Conservation (phyloP, 371 early-diverging fungal species). For the Syncephalastrum contaminatum region DNA sequence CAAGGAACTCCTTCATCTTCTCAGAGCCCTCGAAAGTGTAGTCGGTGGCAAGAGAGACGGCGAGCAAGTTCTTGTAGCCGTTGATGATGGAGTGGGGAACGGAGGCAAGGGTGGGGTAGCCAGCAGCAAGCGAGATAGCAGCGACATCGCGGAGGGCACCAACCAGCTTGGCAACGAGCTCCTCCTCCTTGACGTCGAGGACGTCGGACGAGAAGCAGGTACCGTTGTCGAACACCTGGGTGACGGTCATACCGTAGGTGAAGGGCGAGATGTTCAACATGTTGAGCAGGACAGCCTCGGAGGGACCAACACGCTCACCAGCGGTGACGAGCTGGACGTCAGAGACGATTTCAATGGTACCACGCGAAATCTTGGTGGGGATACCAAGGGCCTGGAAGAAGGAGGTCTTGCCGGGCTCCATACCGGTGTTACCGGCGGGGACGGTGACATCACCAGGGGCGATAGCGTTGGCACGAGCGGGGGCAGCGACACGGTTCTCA, state of each 20-base stretch:
- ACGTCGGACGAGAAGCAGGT: constrained; percentile 89
- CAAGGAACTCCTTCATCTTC: constrained; percentile 89
- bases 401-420: constrained; percentile 99
- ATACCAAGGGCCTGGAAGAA: constrained; percentile 99
- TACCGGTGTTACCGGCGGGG: constrained; percentile 99
- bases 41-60: constrained; percentile 89
- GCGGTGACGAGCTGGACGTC: constrained; percentile 91
- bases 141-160: constrained; percentile 88
- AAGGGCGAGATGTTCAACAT: constrained; percentile 99
- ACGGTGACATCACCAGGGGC: constrained; percentile 97
- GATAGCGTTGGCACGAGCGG: constrained; percentile 98
- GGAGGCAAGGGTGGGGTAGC: constrained; percentile 94
- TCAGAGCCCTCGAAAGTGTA: constrained; percentile 93
- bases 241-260: constrained; percentile 98
- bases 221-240: constrained; percentile 94
- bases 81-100: constrained; percentile 97
- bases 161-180: constrained; percentile 79
- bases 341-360: constrained; percentile 99
- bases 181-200: constrained; percentile 91
- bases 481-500: constrained; percentile 96
- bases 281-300: constrained; percentile 98
- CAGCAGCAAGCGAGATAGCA: constrained; percentile 92
- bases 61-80: constrained; percentile 95
- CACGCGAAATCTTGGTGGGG: constrained; percentile 99
- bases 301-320: constrained; percentile 97